Evolutionary conservation across 345 rosid species (phyloP), one percentile per base, ranked within the genome.

Genomic region (Noccaea bulbosa): DNA sequence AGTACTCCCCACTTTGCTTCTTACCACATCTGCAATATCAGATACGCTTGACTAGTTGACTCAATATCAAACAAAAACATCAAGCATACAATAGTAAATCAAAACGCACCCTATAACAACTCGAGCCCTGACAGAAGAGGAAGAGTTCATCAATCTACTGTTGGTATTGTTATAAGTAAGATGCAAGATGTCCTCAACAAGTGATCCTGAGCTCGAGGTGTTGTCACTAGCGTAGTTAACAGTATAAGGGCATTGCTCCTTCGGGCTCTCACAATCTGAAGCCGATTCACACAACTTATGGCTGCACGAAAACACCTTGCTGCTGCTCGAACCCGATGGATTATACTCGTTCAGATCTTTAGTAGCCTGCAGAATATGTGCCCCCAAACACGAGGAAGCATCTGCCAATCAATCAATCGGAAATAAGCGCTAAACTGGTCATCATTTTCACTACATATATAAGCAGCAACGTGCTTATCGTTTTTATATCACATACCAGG

Each of bases 351-450:
- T 87, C 48, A 92, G 56, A 79, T 88, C 96, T 81, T 79, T 87
- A 71, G 89, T 85, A 74, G 88, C 95, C 98, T 90, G 97, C 95
- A 90, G 81, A 90, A 90, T 81, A 92, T 83, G 83, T 88, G 93
- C 91, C 85, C 72, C 98, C 91, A 90, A 81, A 90, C 73, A 89
- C 70, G 83, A 85, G 78, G 93, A 89, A 87, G 93, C 96, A 92
- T 91, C 96, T 90, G 94, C 93, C 94, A 92, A 92, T 92, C 98
- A 90, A 92, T 90, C 87, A 82, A 73, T 82, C 45, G 81, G 85
- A 85, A 83, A 85, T 83, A 92, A 92, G 95, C 78, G 90, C 85
- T 88, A 87, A 88, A 92, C 79, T 71, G 63, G 84, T 81, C 80
- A 82, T 33, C 79, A 62, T 65, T 54, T 67, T 24, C 78, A 62